Evolutionary conservation across 768 basidiomycete species (phyloP), one percentile per base, ranked within the genome.

Genomic region (Astraeus odoratus): DNA sequence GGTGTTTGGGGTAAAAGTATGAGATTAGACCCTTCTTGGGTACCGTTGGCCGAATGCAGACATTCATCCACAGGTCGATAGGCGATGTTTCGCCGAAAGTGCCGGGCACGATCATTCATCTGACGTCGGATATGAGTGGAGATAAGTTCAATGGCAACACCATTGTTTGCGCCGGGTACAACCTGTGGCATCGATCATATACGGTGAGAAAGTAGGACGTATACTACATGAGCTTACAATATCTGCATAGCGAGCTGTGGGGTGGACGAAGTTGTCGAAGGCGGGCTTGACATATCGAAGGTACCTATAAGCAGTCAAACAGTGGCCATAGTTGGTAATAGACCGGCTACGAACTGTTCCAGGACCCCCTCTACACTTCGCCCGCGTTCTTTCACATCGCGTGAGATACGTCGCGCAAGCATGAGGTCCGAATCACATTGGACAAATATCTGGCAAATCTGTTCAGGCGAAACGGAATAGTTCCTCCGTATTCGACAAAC

Each of bases 371-470:
- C 80, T 0, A 97, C 83, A 44, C 74, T 81, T 43, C 96, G 71
- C 0, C 89, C 90, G 36, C 96, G 78, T 61, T 99, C 93, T 55
- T 80, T 77, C 15, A 89, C 78, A 57, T 98, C 96, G 44, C 96
- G 75, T 51, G 78, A 73, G 43, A 99, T 85, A 30, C 96, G 80
- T 46, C 96, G 80, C 1, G 95, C 91, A 39, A 99, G 82, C 96
- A 99, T 99, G 18, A 98, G 69, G 62, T 99, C 96, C 7, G 93
- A 85, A 60, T 98, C 93, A 48, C 86, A 88, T 70, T 95, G 89
- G 6, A 93, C 91, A 51, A 90, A 93, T 4, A 93, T 72, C 85
- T 89, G 44, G 7, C 38, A 6, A 13, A 24, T 18, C 27, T 3
- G 26, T 49, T 22, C 35, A 0, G 34, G 33, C 8, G 24, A 45